Evolutionary conservation across 345 rosid genomes (phyloP).

Genomic region (Brassica napus): DNA sequence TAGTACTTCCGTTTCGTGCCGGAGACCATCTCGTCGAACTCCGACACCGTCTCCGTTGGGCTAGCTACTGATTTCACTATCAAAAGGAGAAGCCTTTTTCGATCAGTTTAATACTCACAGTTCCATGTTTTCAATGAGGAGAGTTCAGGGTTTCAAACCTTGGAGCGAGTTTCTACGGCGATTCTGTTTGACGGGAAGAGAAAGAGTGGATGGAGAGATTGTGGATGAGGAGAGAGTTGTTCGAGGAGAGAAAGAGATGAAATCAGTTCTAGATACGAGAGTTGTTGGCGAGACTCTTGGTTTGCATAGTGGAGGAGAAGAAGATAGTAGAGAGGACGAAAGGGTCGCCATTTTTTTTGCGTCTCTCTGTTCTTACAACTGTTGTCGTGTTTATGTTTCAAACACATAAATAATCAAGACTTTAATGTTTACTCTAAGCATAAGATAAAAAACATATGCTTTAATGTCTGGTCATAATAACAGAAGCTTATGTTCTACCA

Average conservation of each 20-base stretch:
- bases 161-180: constrained; percentile 45
- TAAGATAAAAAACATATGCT: no score
- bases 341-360: constrained; percentile 48
- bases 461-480: not conserved
- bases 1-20: constrained; percentile 84
- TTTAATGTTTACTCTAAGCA: no score
- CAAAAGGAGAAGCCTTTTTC: constrained; percentile 17
- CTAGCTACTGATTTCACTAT: constrained; percentile 84
- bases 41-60: constrained; percentile 63
- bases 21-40: constrained; percentile 85
- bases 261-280: constrained; percentile 32
- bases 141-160: constrained; percentile 43
- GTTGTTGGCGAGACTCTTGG: constrained; percentile 21
- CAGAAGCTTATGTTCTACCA: no score
- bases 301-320: constrained; percentile 42
- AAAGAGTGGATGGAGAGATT: no score
- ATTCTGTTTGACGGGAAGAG: constrained; percentile 41
- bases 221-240: constrained; percentile 16
- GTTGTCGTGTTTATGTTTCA: not conserved
- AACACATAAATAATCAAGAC: no score
- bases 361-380: not conserved
- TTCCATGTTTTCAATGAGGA: no score
- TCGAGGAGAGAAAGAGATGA: constrained; percentile 48
- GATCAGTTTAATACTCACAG: not conserved
- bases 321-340: no score